These are phyloP conservation scores for Astrothelium subdiscretum DNA, from an alignment of 495 filamentous ascomycete genomes.

Conservation along the genomic window DNA sequence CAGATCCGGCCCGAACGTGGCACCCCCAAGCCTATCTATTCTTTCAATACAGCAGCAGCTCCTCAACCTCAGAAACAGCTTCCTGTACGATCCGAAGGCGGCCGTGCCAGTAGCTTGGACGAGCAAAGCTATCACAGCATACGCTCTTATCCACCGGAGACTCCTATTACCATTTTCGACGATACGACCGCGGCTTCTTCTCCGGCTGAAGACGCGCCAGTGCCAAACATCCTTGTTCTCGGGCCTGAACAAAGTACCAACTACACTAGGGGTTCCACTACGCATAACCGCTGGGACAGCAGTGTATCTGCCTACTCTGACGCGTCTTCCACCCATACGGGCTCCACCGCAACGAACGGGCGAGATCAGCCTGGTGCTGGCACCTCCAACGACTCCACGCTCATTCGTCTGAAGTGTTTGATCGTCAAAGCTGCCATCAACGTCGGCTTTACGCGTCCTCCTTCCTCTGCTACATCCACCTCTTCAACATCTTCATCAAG, in stretches of 20 bases:
- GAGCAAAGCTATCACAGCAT: conserved; percentile 15
- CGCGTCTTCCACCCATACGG: conserved; percentile 39
- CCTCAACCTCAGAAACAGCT: conserved; percentile 1
- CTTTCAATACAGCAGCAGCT: conserved; percentile 3
- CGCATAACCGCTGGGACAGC: conserved; percentile 51
- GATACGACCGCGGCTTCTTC: conserved; percentile 70
- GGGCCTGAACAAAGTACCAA: conserved; percentile 42
- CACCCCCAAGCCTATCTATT: conserved; percentile 60
- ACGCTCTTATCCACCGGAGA: conserved; percentile 52
- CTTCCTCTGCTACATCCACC: conserved; percentile 13
- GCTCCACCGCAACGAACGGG: conserved; percentile 61
- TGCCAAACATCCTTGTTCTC: conserved; percentile 77
- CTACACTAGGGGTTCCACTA: conserved; percentile 15
- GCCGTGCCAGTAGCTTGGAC: conserved; percentile 29
- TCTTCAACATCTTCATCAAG: conserved; percentile 12
- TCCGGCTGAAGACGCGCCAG: conserved; percentile 57
- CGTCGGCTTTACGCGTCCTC: conserved; percentile 48
- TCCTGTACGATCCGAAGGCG: conserved; percentile 9
- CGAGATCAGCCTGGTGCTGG: conserved; percentile 26
- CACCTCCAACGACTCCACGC: conserved; percentile 55
- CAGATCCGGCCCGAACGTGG: conserved; percentile 75
- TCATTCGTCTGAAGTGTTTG: conserved; percentile 60
- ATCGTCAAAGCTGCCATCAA: conserved; percentile 75
- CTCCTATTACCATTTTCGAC: conserved; percentile 86
- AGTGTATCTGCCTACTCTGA: conserved; percentile 64